These are phyloP conservation scores for Cercophora samala DNA, from an alignment of 495 filamentous ascomycete genomes.

Conservation along the genomic window DNA sequence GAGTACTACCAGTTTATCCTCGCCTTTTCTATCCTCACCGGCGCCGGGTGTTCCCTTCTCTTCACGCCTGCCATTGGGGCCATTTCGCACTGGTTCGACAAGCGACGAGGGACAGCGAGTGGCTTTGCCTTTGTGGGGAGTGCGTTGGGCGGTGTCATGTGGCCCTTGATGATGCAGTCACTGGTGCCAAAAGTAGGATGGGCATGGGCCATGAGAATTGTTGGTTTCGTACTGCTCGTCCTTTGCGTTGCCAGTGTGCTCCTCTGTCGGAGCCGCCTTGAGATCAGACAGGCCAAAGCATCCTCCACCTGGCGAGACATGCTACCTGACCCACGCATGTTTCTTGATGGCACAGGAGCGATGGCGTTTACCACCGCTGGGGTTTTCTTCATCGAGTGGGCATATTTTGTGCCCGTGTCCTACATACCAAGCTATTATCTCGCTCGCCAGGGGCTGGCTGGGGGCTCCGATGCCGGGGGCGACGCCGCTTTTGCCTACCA, in stretches of 20 bases:
- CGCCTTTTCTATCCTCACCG: slow-evolving; percentile 1
- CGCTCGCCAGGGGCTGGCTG: background rate
- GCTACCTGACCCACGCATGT: background rate
- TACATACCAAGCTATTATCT: slow-evolving; percentile 2
- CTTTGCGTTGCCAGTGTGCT: slow-evolving; percentile 1
- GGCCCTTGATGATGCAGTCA: slow-evolving; percentile 6
- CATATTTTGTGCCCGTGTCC: background rate
- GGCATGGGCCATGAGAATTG: background rate
- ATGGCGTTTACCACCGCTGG: background rate
- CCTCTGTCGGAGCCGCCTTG: background rate
- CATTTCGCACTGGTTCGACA: slow-evolving; percentile 4
- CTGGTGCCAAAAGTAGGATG: background rate
- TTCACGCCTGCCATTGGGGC: slow-evolving; percentile 3
- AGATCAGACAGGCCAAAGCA: background rate
- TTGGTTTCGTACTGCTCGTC: background rate
- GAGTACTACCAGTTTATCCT: slow-evolving; percentile 7
- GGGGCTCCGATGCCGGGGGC: background rate
- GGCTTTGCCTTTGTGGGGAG: slow-evolving; percentile 3
- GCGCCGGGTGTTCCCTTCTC: slow-evolving; percentile 2
- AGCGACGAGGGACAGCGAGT: slow-evolving; percentile 1
- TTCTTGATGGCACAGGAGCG: background rate
- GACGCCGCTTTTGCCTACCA: background rate
- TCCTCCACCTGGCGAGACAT: background rate
- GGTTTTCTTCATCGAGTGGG: slow-evolving; percentile 6
- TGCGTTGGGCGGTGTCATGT: background rate